phyloP scores from a whole-genome alignment of 2,329 filamentous ascomycete genomes.

The Xylariaceae sp. region DNA sequence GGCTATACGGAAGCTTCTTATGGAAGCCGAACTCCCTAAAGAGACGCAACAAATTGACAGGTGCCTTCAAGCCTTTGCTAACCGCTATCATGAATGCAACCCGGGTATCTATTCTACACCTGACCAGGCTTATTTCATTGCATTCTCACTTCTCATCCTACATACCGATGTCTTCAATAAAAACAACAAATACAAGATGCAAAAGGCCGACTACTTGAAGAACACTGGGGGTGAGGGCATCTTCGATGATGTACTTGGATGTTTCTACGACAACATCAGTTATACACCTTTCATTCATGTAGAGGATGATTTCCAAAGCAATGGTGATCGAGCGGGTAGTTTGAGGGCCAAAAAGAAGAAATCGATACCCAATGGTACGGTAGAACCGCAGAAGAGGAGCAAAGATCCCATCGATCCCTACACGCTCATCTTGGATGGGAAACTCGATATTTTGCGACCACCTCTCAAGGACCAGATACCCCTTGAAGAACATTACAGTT shows the following conservation, averaged over 20 bases:
- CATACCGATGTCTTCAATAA: constrained; percentile 99
- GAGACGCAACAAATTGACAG: constrained; percentile 98
- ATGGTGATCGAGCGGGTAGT: constrained; percentile 66
- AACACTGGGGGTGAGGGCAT: constrained; percentile 90
- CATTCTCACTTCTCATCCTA: constrained; percentile 91
- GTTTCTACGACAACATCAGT: constrained; percentile 97
- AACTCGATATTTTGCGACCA: constrained; percentile 76
- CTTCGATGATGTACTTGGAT: constrained; percentile 88
- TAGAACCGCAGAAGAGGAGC: constrained; percentile 60
- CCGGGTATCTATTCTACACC: constrained; percentile 87
- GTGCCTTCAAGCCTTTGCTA: constrained; percentile 88
- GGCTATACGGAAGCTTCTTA: constrained; percentile 89
- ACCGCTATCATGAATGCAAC: constrained; percentile 97
- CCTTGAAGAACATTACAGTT: constrained; percentile 87
- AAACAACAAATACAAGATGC: constrained; percentile 99
- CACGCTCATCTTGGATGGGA: constrained; percentile 85
- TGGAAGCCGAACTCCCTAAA: constrained; percentile 93
- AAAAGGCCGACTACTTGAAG: constrained; percentile 89
- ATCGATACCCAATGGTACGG: constrained; percentile 61
- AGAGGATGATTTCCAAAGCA: constrained; percentile 82
- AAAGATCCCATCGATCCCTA: constrained; percentile 95
- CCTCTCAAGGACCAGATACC: constrained; percentile 89
- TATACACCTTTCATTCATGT: constrained; percentile 99
- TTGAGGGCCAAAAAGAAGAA: constrained; percentile 69
- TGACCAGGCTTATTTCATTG: constrained; percentile 97